These are phyloP conservation scores for Pezicula carpinea DNA, from an alignment of 2,329 filamentous ascomycete genomes.

Conservation along the genomic window DNA sequence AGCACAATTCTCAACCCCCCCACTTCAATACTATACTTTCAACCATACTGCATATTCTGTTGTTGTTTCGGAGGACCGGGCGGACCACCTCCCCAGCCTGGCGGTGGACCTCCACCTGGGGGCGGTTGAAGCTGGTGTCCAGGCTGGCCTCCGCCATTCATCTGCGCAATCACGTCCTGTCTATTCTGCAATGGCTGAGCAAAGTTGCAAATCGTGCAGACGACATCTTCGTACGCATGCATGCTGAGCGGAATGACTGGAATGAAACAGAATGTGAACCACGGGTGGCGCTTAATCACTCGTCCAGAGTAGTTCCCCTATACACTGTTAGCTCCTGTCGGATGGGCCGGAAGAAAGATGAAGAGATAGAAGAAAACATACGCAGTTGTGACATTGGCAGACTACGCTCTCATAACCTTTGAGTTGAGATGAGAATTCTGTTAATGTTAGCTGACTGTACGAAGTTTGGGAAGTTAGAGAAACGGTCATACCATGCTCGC, in stretches of 20 bases:
- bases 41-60: constrained; percentile 27
- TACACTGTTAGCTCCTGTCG: neutral
- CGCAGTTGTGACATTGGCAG: constrained; percentile 61
- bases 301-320: constrained; percentile 55
- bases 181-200: constrained; percentile 55
- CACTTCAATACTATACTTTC: neutral
- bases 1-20: too few relatives aligned
- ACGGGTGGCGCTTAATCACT: constrained; percentile 60
- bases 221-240: constrained; percentile 63
- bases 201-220: constrained; percentile 73
- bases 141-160: constrained; percentile 18
- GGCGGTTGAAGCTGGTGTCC: constrained; percentile 19
- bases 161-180: constrained; percentile 25
- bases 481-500: constrained; percentile 26
- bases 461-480: neutral
- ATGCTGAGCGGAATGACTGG: constrained; percentile 69
- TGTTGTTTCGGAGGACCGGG: constrained; percentile 16
- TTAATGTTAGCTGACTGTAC: constrained; percentile 11
- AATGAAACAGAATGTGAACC: constrained; percentile 78
- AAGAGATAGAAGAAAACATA: constrained; percentile 16
- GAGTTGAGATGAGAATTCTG: constrained; percentile 29
- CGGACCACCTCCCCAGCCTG: constrained; percentile 6
- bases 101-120: constrained; percentile 21
- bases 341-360: neutral
- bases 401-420: constrained; percentile 56